Evolutionary conservation across 179 eudicot genomes (phyloP), one percentile per base, ranked within the genome.

Genomic region (Carnegiea gigantea): DNA sequence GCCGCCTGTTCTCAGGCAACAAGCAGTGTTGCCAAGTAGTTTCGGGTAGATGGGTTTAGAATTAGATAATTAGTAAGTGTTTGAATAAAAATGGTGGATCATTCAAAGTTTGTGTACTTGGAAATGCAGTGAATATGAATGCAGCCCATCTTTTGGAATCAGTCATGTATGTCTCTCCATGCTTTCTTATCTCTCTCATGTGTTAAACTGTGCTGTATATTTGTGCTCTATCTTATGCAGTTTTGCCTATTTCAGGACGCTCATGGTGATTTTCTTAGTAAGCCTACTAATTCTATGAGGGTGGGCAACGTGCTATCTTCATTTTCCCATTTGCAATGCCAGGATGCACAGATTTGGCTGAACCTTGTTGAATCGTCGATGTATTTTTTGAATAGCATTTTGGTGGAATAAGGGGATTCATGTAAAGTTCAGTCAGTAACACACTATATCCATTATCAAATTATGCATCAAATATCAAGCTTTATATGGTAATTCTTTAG

Each of bases 11-110:
- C 0, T 10, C 15, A 48, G 53, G 53, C 53, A 48, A 10, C 53
- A 48, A 48, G 15, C 8, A 12, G 53, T 48, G 53, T 48, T 48
- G 6, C 23, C 9, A 5, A 20, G 20, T 20, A 57, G 62, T 57
- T 62, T 62, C 18, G 3, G 30, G 68, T 62, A 23, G 68, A 62
- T 62, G 68, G 68, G 68, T 23, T 28, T 62, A 62, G 68, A 62
- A 0, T 62, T 62, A 54, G 20, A 54, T 48, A 21, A 60, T 60
- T 30, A 68, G 36, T 28, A 8, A 67, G 18, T 67, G 36, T 67
- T 38, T 30, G 73, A 70, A 70, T 70, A 70, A 70, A 70, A 18
- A 14, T 70, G 44, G 20, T 36, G 72, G 72, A 70, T 30, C n/a
- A 9, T 70, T 70, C 46, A 18, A 36, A 28, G 73, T 17, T 33